These are phyloP conservation scores for Violaceomyces palustris DNA, from an alignment of 1,284 basidiomycete genomes.

Conservation along the genomic window DNA sequence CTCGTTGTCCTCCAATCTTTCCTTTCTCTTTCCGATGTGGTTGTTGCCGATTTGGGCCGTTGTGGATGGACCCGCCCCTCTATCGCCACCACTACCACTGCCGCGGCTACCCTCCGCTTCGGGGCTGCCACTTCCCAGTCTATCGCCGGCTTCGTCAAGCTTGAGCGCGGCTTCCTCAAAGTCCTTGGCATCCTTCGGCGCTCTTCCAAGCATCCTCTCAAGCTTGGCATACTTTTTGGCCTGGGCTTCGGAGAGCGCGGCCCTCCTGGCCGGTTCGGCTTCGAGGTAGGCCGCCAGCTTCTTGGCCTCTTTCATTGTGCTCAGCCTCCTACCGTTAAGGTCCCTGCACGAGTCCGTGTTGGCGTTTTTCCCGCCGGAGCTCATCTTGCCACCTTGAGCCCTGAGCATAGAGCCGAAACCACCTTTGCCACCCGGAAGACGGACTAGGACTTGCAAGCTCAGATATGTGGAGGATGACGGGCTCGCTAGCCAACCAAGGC, in stretches of 20 bases:
- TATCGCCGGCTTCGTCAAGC: conserved; percentile 43
- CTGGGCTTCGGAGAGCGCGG: conserved; percentile 61
- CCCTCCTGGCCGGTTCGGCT: conserved; percentile 72
- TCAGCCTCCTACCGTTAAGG: conserved; percentile 78
- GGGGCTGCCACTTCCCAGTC: conserved; percentile 21
- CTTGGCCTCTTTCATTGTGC: conserved; percentile 93
- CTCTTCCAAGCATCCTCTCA: conserved; percentile 56
- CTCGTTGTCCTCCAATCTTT: conserved; percentile 80
- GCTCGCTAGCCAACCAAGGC: background rate
- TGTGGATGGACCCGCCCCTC: conserved; percentile 46
- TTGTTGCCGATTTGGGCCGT: conserved; percentile 2
- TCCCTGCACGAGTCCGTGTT: conserved; percentile 96
- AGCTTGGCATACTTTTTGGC: conserved; percentile 79
- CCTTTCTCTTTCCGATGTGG: conserved; percentile 61
- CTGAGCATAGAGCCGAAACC: conserved; percentile 94
- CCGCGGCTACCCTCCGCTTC: conserved; percentile 5
- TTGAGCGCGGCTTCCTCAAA: conserved; percentile 50
- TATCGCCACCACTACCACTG: conserved; percentile 51
- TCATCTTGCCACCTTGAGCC: conserved; percentile 96
- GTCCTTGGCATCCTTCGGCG: conserved; percentile 39
- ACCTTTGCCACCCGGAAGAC: conserved; percentile 79
- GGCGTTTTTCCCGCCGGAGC: conserved; percentile 57
- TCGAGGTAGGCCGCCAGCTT: conserved; percentile 87
- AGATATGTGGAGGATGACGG: conserved; percentile 1
- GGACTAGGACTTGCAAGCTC: conserved; percentile 25